Percentiles rank a stretch among this genome's conserved stretches.
Evolutionary conservation across 139 green algal genomes (phyloP).

Genomic region (Monoraphidium neglectum): DNA sequence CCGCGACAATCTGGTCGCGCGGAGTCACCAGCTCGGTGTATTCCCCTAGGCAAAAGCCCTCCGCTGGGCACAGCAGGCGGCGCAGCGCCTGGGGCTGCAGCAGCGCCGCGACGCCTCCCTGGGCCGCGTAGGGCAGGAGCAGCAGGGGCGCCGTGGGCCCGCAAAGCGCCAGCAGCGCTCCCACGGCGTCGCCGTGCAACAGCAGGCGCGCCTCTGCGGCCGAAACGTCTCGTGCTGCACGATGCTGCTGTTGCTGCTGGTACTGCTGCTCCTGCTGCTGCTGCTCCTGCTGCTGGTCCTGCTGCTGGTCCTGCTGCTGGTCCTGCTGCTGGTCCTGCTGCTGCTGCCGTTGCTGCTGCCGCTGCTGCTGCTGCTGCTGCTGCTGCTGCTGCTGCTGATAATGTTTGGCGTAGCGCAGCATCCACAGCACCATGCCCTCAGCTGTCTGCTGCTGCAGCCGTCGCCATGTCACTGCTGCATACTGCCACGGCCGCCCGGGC

Average conservation of each 20-base stretch:
- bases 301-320: too few species aligned
- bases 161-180: neutral
- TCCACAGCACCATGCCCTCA: neutral
- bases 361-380: neutral
- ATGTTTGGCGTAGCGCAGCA: neutral
- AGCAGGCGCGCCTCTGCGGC: neutral
- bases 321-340: too few species aligned
- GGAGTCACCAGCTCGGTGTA: too few species aligned
- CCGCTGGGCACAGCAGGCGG: too few species aligned
- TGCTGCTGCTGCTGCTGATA: conserved; percentile 2
- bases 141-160: neutral
- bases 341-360: too few species aligned
- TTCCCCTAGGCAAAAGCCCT: too few species aligned
- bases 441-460: neutral
- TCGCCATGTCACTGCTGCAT: too few species aligned
- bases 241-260: neutral
- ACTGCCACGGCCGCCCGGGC: too few species aligned
- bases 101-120: neutral
- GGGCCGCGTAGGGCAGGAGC: neutral
- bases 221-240: neutral
- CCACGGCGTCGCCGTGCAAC: too few species aligned
- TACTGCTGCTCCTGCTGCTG: neutral
- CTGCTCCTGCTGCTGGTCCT: neutral
- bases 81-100: neutral
- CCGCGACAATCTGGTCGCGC: too few species aligned